A percentile compares a stretch with the other conserved stretches of the same genome.
Evolutionary conservation across 345 rosid species (phyloP).

Genomic region (Microcos paniculata): DNA sequence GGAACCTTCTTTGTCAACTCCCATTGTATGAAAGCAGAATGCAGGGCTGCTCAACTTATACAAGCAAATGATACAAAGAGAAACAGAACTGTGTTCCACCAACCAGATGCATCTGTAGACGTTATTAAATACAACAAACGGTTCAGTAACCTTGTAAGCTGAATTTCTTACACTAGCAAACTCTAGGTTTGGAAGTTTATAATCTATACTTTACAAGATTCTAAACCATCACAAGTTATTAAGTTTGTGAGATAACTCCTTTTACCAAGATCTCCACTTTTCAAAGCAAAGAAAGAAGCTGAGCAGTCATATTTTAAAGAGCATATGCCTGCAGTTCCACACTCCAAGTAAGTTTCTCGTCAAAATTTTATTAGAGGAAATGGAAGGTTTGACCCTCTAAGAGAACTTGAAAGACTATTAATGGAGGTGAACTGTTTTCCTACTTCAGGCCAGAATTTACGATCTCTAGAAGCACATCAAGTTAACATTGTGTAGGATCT

Average conservation of each 20-base stretch:
- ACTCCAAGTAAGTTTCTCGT: not conserved
- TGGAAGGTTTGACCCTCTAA: not conserved
- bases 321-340: not conserved
- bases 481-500: not conserved
- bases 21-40: slow-evolving; percentile 40
- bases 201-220: not conserved
- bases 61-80: slow-evolving; percentile 6
- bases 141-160: slow-evolving; percentile 10
- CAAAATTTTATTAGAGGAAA: not conserved
- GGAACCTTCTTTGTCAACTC: slow-evolving; percentile 57
- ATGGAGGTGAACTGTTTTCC: not conserved
- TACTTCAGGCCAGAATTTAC: not conserved
- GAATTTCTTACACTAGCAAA: slow-evolving; percentile 8
- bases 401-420: not conserved
- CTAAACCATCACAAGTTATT: not conserved
- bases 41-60: slow-evolving; percentile 14
- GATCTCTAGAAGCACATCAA: not conserved
- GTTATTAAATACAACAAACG: slow-evolving; percentile 10
- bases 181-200: not conserved
- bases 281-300: not conserved
- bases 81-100: slow-evolving; percentile 17
- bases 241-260: not conserved
- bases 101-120: slow-evolving; percentile 28
- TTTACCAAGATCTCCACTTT: not conserved
- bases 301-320: slow-evolving; percentile 1